Conservation (phyloP, 2,329 filamentous ascomycete species). For the Cytospora paraplurivora region DNA sequence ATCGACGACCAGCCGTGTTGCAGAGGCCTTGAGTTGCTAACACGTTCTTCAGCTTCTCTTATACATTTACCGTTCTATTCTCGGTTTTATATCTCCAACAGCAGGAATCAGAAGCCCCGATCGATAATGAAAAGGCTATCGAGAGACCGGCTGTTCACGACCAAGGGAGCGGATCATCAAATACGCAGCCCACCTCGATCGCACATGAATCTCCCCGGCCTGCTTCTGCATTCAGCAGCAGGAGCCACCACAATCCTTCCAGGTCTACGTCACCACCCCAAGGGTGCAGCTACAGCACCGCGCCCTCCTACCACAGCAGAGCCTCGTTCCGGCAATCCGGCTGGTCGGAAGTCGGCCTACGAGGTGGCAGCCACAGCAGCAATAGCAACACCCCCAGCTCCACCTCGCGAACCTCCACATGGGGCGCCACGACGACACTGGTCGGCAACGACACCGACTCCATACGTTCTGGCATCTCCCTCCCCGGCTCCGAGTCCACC, state of each 20-base stretch:
- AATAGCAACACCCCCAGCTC: constrained; percentile 1
- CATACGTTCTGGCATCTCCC: constrained; percentile 15
- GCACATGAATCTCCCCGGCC: not conserved
- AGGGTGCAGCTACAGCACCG: constrained; percentile 17
- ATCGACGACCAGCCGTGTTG: not conserved
- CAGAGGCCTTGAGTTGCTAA: not conserved
- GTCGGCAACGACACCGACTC: constrained; percentile 25
- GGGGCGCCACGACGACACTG: constrained; percentile 21
- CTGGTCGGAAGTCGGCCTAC: constrained; percentile 5
- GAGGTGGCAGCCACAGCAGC: not conserved
- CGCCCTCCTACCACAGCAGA: constrained; percentile 17
- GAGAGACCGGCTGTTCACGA: not conserved
- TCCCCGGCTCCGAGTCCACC: constrained; percentile 11
- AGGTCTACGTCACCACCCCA: constrained; percentile 18
- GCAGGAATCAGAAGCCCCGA: not conserved
- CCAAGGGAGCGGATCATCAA: not conserved
- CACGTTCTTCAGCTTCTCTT: constrained; percentile 25
- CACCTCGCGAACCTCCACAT: constrained; percentile 12
- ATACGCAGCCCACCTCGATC: constrained; percentile 12
- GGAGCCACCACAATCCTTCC: not conserved
- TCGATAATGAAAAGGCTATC: constrained; percentile 15
- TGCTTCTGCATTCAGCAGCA: constrained; percentile 4
- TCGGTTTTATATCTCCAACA: constrained; percentile 26
- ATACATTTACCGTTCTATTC: constrained; percentile 28
- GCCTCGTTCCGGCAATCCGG: not conserved